Percentiles rank a stretch among this genome's conserved stretches.
These are phyloP conservation scores for Fusarium piperis DNA, from an alignment of 2,329 filamentous ascomycete genomes.

Conservation along the genomic window DNA sequence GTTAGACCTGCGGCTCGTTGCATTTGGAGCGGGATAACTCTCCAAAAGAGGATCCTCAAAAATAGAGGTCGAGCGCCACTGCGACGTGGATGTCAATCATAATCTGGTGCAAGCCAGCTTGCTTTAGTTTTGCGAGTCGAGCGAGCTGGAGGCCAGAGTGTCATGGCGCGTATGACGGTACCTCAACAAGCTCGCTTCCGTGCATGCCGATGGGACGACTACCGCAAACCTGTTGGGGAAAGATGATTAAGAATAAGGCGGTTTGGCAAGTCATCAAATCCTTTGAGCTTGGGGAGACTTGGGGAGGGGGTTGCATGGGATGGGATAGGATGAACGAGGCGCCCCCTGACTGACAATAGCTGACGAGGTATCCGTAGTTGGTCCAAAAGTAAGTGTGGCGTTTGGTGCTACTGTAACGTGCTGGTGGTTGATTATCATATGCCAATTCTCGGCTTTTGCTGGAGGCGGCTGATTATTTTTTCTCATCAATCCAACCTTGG, in stretches of 20 bases:
- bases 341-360: neutral
- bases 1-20: constrained; percentile 29
- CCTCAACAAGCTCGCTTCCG: constrained; percentile 12
- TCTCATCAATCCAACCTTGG: constrained; percentile 6
- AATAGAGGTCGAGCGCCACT: neutral
- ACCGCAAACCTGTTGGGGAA: constrained; percentile 5
- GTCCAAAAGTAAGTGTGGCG: constrained; percentile 38
- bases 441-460: neutral
- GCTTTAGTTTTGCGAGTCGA: neutral
- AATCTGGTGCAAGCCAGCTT: neutral
- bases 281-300: neutral
- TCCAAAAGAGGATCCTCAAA: neutral
- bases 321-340: constrained; percentile 9
- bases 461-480: neutral
- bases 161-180: neutral
- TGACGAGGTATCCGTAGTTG: neutral
- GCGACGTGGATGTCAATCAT: neutral
- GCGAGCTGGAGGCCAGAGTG: neutral
- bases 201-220: neutral
- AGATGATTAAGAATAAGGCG: neutral
- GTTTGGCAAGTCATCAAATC: neutral
- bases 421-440: neutral
- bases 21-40: constrained; percentile 10
- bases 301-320: constrained; percentile 8
- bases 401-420: constrained; percentile 16